These are phyloP conservation scores for Sutorius australiensis DNA, from an alignment of 768 basidiomycete species.

Conservation along the genomic window DNA sequence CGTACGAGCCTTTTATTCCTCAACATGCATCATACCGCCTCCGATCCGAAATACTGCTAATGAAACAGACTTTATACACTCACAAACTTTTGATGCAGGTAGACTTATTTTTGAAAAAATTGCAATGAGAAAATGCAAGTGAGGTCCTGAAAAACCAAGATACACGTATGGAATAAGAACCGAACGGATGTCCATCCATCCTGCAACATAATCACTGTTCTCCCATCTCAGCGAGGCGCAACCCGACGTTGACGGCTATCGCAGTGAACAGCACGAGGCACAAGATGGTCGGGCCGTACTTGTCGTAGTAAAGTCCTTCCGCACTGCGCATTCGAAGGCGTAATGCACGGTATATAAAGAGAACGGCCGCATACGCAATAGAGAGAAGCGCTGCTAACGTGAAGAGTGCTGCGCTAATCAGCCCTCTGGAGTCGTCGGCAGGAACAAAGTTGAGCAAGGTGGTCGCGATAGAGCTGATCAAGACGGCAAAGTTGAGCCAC, in stretches of 20 bases:
- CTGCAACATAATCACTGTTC: not conserved
- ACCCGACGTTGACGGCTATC: constrained; percentile 68
- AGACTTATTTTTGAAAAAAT: not conserved
- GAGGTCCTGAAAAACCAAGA: not conserved
- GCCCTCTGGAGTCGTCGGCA: constrained; percentile 65
- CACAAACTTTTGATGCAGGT: not conserved
- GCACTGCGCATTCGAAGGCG: constrained; percentile 68
- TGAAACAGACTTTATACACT: constrained; percentile 21
- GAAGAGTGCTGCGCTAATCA: constrained; percentile 86
- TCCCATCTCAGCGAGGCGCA: constrained; percentile 58
- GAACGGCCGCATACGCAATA: constrained; percentile 79
- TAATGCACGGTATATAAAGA: constrained; percentile 74
- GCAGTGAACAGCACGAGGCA: constrained; percentile 68
- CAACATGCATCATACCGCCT: constrained; percentile 25
- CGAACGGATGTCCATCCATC: not conserved
- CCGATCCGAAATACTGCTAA: constrained; percentile 20
- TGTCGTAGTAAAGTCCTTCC: constrained; percentile 84
- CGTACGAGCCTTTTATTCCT: constrained; percentile 23
- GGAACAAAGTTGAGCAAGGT: constrained; percentile 83
- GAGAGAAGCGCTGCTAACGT: constrained; percentile 85
- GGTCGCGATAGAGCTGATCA: constrained; percentile 87
- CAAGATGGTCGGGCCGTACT: constrained; percentile 77
- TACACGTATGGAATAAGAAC: constrained; percentile 1
- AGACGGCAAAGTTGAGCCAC: constrained; percentile 86
- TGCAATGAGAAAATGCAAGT: not conserved